Base-by-base conservation (phyloP, 345 rosid species). In the Tarenaya hassleriana region DNA sequence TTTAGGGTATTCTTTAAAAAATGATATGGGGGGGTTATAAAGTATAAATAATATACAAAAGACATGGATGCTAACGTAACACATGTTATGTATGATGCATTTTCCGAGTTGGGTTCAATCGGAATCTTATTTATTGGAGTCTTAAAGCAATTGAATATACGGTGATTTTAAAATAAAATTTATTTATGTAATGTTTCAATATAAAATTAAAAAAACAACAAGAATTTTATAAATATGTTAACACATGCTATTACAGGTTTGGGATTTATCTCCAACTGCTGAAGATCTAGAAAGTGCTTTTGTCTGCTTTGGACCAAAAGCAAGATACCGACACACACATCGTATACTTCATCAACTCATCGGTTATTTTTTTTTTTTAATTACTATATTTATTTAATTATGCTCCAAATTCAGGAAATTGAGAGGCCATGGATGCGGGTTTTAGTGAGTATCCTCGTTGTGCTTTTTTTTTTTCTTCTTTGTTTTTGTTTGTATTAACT, bases 401-500 rank as follows among this genome's bases (percentile, higher is more conserved):
- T 44, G 12, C 10, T 47, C 39, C 27, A 46, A 58, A 33, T n/a
- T n/a, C n/a, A n/a, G n/a, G n/a, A n/a, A n/a, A n/a, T n/a, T n/a
- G n/a, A n/a, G n/a, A n/a, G 10, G 54, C 24, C 31, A 27, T 29
- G 63, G 63, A 48, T 58, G 55, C 47, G 48, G 63, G 63, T 58
- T 58, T 58, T 58, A 38, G 46, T 7, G 40, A 58, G 54, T 58
- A 47, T 58, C 62, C 53, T 10, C 4, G 12, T 44, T 12, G 5
- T 47, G 20, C 13, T 12, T 24, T 58, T 2, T 10, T 10, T n/a
- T 44, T 17, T 6, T 1, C 16, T 14, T 15, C 8, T 19, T 7
- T 3, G 3, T 19, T 37, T 19, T n/a, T 48, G 13, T 13, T 18
- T 1, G n/a, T n/a, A n/a, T n/a, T n/a, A n/a, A n/a, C n/a, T n/a